Evolutionary conservation across 2,329 filamentous ascomycete species (phyloP).

Genomic region (Penicillium sp.): DNA sequence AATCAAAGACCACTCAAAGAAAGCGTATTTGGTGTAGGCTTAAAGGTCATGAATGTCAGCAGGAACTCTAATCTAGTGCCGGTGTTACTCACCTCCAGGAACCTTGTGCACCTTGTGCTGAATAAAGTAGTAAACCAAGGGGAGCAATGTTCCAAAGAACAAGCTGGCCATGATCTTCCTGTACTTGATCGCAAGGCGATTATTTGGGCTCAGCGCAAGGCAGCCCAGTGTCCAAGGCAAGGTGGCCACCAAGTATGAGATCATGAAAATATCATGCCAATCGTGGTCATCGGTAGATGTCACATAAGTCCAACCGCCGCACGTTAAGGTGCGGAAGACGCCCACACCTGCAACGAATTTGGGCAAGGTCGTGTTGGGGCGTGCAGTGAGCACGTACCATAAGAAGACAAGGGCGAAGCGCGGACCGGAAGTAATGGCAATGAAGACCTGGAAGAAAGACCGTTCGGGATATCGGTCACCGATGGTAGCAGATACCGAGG

Average conservation of each 20-base stretch:
- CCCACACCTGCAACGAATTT: slow-evolving; percentile 77
- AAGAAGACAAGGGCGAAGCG: slow-evolving; percentile 85
- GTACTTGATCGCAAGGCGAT: slow-evolving; percentile 77
- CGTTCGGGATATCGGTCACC: slow-evolving; percentile 95
- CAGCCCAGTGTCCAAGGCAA: slow-evolving; percentile 94
- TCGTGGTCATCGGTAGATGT: slow-evolving; percentile 97
- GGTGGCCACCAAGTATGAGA: slow-evolving; percentile 90
- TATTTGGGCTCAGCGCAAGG: slow-evolving; percentile 79
- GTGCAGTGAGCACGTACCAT: slow-evolving; percentile 84
- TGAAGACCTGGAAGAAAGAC: slow-evolving; percentile 95
- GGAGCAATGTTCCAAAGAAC: slow-evolving; percentile 88
- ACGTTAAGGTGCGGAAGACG: slow-evolving; percentile 83
- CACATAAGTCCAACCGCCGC: slow-evolving; percentile 96
- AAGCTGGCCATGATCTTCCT: slow-evolving; percentile 75
- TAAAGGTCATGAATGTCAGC: slow-evolving; percentile 5
- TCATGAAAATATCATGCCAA: slow-evolving; percentile 99
- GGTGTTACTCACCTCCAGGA: slow-evolving; percentile 68
- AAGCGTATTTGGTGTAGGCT: slow-evolving; percentile 97
- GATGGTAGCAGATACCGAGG: slow-evolving; percentile 93
- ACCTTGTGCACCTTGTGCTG: slow-evolving; percentile 97
- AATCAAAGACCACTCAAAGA: slow-evolving; percentile 96
- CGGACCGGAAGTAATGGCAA: slow-evolving; percentile 90
- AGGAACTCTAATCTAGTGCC: background rate
- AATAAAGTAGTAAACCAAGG: slow-evolving; percentile 94
- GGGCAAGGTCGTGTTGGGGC: slow-evolving; percentile 69